Percentiles rank a stretch among this genome's conserved stretches.
phyloP scores from a whole-genome alignment of 495 filamentous ascomycete species.

The Venustampulla echinocandica region DNA sequence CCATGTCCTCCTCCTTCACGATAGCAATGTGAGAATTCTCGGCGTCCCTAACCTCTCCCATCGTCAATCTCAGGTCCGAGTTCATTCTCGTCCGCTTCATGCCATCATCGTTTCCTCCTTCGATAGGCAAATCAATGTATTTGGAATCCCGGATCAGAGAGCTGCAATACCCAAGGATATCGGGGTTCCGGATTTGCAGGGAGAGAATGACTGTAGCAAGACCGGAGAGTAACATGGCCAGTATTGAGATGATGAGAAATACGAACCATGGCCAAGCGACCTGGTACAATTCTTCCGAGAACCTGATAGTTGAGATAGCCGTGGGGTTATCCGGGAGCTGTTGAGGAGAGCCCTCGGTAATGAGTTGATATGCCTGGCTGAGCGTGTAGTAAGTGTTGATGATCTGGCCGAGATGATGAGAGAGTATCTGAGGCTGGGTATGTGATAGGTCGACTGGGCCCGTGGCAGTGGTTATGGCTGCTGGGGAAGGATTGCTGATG shows the following conservation, averaged over 20 bases:
- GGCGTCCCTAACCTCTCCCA: neutral
- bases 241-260: neutral
- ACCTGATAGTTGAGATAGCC: neutral
- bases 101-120: neutral
- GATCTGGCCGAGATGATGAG: neutral
- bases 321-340: neutral
- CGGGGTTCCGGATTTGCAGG: neutral
- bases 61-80: conserved; percentile 1
- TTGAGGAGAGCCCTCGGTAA: neutral
- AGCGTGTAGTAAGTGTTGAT: conserved; percentile 2
- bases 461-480: neutral
- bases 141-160: neutral
- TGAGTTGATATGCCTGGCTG: neutral
- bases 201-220: neutral
- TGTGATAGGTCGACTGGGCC: neutral
- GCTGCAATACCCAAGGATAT: conserved; percentile 1
- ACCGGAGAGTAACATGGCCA: conserved; percentile 1
- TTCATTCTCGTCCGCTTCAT: neutral
- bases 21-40: neutral
- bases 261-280: conserved; percentile 3
- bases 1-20: neutral
- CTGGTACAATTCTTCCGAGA: neutral
- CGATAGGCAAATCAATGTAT: neutral
- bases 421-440: neutral
- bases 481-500: neutral